A percentile compares a stretch with the other conserved stretches of the same genome.
Conservation (phyloP, 2,329 filamentous ascomycete genomes). For the Fusarium oligoseptatum region DNA sequence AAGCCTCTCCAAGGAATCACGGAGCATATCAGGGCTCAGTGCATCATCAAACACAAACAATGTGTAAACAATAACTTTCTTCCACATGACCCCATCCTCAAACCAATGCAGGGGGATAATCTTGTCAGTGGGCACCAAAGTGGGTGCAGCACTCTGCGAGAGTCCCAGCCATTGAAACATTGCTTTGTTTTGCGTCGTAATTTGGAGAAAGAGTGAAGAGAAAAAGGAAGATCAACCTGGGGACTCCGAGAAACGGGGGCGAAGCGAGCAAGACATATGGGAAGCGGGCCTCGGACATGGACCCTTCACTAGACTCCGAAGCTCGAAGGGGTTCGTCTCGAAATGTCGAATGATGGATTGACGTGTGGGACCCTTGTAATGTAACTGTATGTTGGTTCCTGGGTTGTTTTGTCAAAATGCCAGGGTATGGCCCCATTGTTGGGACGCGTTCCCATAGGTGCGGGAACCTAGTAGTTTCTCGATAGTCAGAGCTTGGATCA, state of each 20-base stretch:
- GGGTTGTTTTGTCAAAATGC: neutral
- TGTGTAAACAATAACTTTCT: conserved; percentile 41
- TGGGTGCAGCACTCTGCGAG: neutral
- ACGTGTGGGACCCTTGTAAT: neutral
- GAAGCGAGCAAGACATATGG: neutral
- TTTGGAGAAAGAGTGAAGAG: neutral
- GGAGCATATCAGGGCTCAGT: conserved; percentile 13
- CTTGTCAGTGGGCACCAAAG: conserved; percentile 20
- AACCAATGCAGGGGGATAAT: conserved; percentile 45
- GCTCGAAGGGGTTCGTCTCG: neutral
- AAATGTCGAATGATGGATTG: neutral
- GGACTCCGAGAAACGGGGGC: neutral
- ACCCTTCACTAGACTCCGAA: neutral
- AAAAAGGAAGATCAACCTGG: neutral
- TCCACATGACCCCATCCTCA: conserved; percentile 43
- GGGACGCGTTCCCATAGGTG: neutral
- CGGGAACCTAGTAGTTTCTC: neutral
- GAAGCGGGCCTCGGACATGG: neutral
- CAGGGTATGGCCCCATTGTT: neutral
- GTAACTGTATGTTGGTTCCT: neutral
- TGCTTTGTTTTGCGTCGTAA: neutral
- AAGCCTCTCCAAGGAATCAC: neutral
- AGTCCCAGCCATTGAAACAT: neutral
- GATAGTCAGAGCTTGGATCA: neutral
- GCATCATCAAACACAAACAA: conserved; percentile 47